A percentile compares a stretch with the other conserved stretches of the same genome.
These are phyloP conservation scores for Ustilago crameri DNA, from an alignment of 1,284 basidiomycete genomes.

Conservation along the genomic window DNA sequence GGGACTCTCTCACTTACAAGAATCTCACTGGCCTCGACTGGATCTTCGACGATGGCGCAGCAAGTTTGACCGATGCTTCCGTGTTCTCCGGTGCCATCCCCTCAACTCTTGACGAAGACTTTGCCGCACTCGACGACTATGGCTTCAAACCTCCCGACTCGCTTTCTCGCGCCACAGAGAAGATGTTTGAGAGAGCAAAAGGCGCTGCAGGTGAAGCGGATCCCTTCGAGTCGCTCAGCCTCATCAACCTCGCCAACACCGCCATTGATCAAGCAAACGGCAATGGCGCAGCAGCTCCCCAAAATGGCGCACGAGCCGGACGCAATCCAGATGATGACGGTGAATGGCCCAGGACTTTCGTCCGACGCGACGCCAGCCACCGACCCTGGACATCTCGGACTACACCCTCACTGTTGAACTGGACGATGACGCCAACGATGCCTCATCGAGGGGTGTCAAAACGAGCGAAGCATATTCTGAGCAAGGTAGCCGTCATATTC, in stretches of 20 bases:
- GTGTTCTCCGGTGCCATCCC: conserved; percentile 7
- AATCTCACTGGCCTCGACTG: conserved; percentile 25
- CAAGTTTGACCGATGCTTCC: conserved; percentile 14
- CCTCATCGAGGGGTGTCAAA: not conserved
- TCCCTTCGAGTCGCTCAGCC: conserved; percentile 18
- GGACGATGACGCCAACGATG: not conserved
- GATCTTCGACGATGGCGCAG: conserved; percentile 22
- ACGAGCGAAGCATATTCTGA: conserved; percentile 1
- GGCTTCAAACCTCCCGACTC: conserved; percentile 7
- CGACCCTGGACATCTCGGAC: conserved; percentile 17
- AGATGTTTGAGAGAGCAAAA: conserved; percentile 11
- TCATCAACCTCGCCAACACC: conserved; percentile 21
- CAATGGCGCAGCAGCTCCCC: not conserved
- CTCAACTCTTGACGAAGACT: conserved; percentile 5
- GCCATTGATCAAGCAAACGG: conserved; percentile 13
- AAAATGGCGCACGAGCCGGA: not conserved
- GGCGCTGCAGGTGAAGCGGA: conserved; percentile 7
- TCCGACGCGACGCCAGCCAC: conserved; percentile 15
- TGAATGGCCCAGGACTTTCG: conserved; percentile 25
- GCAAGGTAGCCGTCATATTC: conserved; percentile 1
- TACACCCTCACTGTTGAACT: conserved; percentile 4
- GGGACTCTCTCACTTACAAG: conserved; percentile 13
- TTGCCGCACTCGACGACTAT: conserved; percentile 4
- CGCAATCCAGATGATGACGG: conserved; percentile 3
- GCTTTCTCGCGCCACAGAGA: conserved; percentile 6